Evolutionary conservation across 495 filamentous ascomycete genomes (phyloP), one percentile per base, ranked within the genome.

Genomic region (Chaetomium tenue): DNA sequence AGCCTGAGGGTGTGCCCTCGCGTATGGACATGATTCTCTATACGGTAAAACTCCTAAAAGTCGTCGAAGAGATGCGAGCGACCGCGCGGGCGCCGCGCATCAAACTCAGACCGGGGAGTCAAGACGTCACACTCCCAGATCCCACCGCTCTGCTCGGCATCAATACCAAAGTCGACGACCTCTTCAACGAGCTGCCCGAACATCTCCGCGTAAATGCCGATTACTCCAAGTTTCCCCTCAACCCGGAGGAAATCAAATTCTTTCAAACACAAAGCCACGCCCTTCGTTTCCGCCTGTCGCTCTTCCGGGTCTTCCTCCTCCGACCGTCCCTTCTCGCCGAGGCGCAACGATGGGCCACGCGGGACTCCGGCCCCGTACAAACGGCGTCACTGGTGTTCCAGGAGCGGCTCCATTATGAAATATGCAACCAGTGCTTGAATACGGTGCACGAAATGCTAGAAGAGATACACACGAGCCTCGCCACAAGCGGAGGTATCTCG

Each of bases 371-470:
- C 46, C 9, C 60, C 61, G 16, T n/a, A 15, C 37, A 61, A 15
- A 63, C 63, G 5, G 47, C 33, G 11, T 58, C 59, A 15, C 25
- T 28, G 13, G 57, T 23, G 42, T 25, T 63, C 22, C 48, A 72
- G 44, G 64, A 70, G 39, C 52, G 66, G 23, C n/a, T 72, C 4
- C 64, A 69, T 9, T 42, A 42, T 1, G 69, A 71, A n/a, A 26
- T 66, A 18, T 68, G 63, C 62, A 25, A 53, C 46, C 26, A 71
- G 48, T 58, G 52, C 33, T 37, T 68, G 20, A 12, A 61, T 33
- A 65, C 69, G n/a, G 61, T 63, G 33, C 67, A 71, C 47, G 25
- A 26, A 12, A 63, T 68, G 13, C 54, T 75, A 0, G 60, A 64
- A 50, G 62, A 71, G 42, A 67, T 73, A 33, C 48, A 63, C 16